Base-by-base conservation (phyloP, 1,284 basidiomycete genomes). In the Chalciporus piperatoides region DNA sequence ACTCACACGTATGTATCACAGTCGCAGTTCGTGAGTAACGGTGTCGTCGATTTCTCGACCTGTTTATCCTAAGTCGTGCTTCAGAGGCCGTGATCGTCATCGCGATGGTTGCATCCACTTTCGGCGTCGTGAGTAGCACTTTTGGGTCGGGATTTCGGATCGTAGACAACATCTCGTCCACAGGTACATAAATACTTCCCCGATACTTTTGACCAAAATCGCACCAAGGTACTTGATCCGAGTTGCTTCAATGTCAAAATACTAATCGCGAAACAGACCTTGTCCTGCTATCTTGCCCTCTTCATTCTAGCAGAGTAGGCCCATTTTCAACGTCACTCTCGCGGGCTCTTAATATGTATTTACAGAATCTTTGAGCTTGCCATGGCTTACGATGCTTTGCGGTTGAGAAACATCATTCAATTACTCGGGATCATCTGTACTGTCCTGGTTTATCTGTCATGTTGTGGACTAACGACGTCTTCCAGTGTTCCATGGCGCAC, bases 271-370 rank as follows among this genome's bases (percentile, higher is more conserved):
- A 45, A 14, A 25, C 25, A 90, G 85, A 91, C 89, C n/a, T 66
- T 91, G 54, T 82, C 89, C 55, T 90, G 89, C 65, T 91, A 90
- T 65, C 78, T 91, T 8, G 86, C 86, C 2, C 73, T 91, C 11
- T 91, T 90, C 66, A 80, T 82, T 32, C 72, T 91, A n/a, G 87
- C 84, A 49, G 87, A 88, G 88, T 87, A 64, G 47, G 77, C 64
- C 24, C 15, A 48, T 5, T 48, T 23, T 24, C 21, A 15, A 33
- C n/a, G 11, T 21, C 14, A 2, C 23, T 21, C 25, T 4, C 14
- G 14, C 17, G 27, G 39, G 39, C 27, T 42, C 24, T 33, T 56
- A 28, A 51, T 25, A 15, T 32, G 23, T 15, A 9, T 38, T 33
- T 46, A 23, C 57, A 89, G 86, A 62, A 53, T 87, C 2, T 90